Conservation (phyloP, 805 yeast species). For the Kuraishia molischiana region DNA sequence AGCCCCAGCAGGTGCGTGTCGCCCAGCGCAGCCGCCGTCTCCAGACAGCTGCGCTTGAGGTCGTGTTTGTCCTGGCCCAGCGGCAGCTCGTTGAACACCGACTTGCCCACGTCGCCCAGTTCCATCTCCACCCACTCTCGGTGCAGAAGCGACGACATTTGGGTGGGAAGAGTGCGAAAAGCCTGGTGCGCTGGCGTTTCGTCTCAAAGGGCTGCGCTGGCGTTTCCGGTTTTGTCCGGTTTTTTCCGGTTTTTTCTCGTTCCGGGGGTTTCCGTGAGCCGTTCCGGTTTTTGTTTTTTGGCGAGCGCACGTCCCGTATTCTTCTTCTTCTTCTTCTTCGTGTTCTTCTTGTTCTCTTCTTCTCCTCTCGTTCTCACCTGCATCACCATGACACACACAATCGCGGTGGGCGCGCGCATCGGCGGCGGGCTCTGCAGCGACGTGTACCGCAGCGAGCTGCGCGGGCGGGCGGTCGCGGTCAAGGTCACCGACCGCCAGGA, state of each 20-base stretch:
- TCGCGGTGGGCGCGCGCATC: conserved; percentile 13
- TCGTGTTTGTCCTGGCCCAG: conserved; percentile 26
- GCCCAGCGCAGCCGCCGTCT: conserved; percentile 22
- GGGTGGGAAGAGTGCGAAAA: too few relatives aligned
- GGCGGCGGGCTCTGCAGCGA: conserved; percentile 35
- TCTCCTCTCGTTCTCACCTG: too few relatives aligned
- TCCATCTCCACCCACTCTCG: conserved; percentile 46
- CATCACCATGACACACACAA: too few relatives aligned
- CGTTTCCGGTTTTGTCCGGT: too few relatives aligned
- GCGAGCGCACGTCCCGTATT: too few relatives aligned
- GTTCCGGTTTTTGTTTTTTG: too few relatives aligned
- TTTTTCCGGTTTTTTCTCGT: too few relatives aligned
- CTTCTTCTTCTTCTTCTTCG: too few relatives aligned
- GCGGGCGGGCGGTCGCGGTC: conserved; percentile 24
- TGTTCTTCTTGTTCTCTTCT: too few relatives aligned
- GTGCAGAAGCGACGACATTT: conserved; percentile 5
- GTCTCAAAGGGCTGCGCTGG: too few relatives aligned
- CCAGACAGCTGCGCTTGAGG: conserved; percentile 26
- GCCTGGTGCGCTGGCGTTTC: too few relatives aligned
- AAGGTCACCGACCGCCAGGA: conserved; percentile 40
- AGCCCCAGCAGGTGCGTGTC: conserved; percentile 20
- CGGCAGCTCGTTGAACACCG: conserved; percentile 34
- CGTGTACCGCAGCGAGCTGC: conserved; percentile 21
- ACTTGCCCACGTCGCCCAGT: conserved; percentile 31
- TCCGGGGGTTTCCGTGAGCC: too few relatives aligned